A percentile compares a stretch with the other conserved stretches of the same genome.
These are phyloP conservation scores for Leccinum boreale DNA, from an alignment of 768 basidiomycete species.

Conservation along the genomic window DNA sequence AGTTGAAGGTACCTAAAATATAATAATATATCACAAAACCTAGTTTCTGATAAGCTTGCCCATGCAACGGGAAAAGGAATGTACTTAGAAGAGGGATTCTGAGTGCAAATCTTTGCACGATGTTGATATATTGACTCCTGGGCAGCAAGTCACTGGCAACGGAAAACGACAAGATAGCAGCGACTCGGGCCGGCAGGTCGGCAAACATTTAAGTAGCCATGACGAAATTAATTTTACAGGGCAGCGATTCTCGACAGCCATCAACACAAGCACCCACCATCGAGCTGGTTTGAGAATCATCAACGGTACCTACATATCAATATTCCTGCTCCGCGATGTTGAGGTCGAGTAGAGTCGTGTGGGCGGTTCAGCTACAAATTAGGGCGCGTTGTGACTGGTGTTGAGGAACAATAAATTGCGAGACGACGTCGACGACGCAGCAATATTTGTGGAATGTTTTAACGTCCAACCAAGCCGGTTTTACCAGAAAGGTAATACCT, in stretches of 20 bases:
- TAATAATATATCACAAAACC: too few species aligned
- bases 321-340: background rate
- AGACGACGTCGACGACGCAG: background rate
- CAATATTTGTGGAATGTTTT: background rate
- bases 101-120: background rate
- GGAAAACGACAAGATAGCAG: background rate
- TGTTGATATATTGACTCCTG: background rate
- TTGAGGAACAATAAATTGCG: background rate
- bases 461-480: background rate
- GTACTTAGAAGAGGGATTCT: background rate
- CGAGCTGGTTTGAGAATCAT: background rate
- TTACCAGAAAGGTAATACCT: slow-evolving; percentile 2
- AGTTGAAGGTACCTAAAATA: too few species aligned
- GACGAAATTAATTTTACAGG: background rate
- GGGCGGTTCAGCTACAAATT: background rate
- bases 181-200: background rate
- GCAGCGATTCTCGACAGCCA: background rate
- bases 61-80: background rate
- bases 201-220: slow-evolving; percentile 3
- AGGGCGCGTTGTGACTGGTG: background rate
- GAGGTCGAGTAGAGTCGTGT: background rate
- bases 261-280: background rate
- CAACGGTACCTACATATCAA: background rate
- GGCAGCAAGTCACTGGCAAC: background rate
- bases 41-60: background rate